phyloP scores from a whole-genome alignment of 768 basidiomycete species.

The Psilocybe cyanescens region DNA sequence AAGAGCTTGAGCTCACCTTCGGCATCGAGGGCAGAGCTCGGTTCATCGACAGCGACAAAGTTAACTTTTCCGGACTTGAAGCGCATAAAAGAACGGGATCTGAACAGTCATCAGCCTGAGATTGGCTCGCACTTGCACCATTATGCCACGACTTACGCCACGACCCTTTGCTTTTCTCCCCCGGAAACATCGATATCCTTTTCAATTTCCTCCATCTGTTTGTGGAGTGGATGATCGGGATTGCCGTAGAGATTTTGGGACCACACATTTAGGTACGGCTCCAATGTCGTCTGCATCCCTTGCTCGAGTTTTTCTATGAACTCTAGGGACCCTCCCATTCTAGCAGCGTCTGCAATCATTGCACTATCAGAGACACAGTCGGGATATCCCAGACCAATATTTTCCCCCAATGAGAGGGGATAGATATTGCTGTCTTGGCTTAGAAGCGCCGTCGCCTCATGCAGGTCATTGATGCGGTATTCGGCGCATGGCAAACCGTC shows the following conservation, averaged over 20 bases:
- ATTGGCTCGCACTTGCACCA: background rate
- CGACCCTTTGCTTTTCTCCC: conserved; percentile 53
- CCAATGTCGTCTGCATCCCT: conserved; percentile 41
- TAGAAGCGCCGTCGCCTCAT: conserved; percentile 47
- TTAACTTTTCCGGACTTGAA: conserved; percentile 41
- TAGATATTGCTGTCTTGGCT: conserved; percentile 53
- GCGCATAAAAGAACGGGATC: conserved; percentile 53
- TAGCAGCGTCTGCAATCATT: conserved; percentile 35
- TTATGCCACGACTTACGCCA: conserved; percentile 41
- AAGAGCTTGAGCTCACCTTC: conserved; percentile 55
- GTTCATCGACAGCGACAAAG: conserved; percentile 61
- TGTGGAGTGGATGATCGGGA: conserved; percentile 28
- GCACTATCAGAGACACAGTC: conserved; percentile 17
- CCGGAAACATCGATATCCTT: conserved; percentile 39
- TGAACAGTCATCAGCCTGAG: conserved; percentile 5
- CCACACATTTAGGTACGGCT: conserved; percentile 29
- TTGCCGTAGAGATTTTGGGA: conserved; percentile 35
- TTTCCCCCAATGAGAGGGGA: conserved; percentile 47
- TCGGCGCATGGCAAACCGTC: conserved; percentile 41
- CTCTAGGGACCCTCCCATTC: conserved; percentile 41
- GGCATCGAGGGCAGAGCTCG: conserved; percentile 60
- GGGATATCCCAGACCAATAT: conserved; percentile 38
- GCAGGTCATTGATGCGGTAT: conserved; percentile 44
- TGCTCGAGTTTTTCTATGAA: conserved; percentile 41
- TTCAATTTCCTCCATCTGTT: conserved; percentile 26